Percentiles rank a stretch among this genome's conserved stretches.
Evolutionary conservation across 306 rosid species (phyloP).

Genomic region (Begonia masoniana): DNA sequence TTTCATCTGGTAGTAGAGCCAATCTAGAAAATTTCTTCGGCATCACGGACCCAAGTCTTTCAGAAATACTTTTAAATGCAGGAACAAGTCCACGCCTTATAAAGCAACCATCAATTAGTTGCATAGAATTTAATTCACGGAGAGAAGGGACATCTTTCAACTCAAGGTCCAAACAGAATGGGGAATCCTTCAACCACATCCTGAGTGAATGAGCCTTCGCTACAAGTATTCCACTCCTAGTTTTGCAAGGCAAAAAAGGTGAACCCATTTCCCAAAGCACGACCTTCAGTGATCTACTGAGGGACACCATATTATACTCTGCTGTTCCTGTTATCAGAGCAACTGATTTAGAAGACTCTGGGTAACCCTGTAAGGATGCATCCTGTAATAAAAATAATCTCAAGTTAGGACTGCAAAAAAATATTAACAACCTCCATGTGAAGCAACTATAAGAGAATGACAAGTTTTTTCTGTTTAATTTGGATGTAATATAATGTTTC

Average conservation of each 20-base stretch:
- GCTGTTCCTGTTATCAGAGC: slow-evolving; percentile 87
- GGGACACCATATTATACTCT: slow-evolving; percentile 84
- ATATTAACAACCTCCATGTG: no score
- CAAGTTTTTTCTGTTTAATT: no score
- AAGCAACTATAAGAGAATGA: no score
- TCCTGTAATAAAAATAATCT: slow-evolving; percentile 38
- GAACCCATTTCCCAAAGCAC: slow-evolving; percentile 98
- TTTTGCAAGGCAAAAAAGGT: slow-evolving; percentile 81
- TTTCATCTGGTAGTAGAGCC: slow-evolving; percentile 78
- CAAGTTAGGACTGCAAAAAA: no score
- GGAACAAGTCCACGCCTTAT: slow-evolving; percentile 82
- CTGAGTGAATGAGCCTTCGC: slow-evolving; percentile 95
- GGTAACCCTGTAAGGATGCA: slow-evolving; percentile 78
- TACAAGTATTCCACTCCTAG: slow-evolving; percentile 67
- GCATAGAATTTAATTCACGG: slow-evolving; percentile 64
- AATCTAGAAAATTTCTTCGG: slow-evolving; percentile 84
- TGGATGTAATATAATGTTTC: no score
- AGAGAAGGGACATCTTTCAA: slow-evolving; percentile 55
- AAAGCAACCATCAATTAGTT: slow-evolving; percentile 71
- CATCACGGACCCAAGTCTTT: slow-evolving; percentile 62
- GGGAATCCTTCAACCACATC: slow-evolving; percentile 95
- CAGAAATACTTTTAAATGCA: slow-evolving; percentile 67
- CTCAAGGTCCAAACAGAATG: slow-evolving; percentile 89
- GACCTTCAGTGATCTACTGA: slow-evolving; percentile 62
- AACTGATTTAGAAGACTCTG: slow-evolving; percentile 89